phyloP scores from a whole-genome alignment of 805 yeast species.

The Tetrapisispora phaffii region DNA sequence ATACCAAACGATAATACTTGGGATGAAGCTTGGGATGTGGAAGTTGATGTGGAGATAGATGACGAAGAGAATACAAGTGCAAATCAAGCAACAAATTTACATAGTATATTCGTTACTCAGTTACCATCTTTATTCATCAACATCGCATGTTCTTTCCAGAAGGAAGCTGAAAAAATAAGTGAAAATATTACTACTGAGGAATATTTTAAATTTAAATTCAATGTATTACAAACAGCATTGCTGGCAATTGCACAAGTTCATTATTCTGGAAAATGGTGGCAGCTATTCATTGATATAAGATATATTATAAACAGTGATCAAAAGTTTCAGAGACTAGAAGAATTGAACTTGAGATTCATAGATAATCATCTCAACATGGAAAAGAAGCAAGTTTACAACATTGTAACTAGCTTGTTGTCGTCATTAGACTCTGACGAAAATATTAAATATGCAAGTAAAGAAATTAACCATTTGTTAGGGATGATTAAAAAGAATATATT shows the following conservation, averaged over 20 bases:
- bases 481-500: constrained; percentile 13
- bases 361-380: constrained; percentile 13
- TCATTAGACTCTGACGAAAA: constrained; percentile 17
- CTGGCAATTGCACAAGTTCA: constrained; percentile 16
- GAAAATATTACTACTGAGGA: constrained; percentile 8
- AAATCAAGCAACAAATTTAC: background rate
- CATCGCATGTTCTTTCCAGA: constrained; percentile 10
- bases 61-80: constrained; percentile 2
- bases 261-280: constrained; percentile 21
- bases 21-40: constrained; percentile 21
- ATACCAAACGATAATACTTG: constrained; percentile 12
- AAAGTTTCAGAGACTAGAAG: constrained; percentile 13
- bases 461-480: constrained; percentile 15
- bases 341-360: constrained; percentile 15
- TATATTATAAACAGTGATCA: constrained; percentile 6
- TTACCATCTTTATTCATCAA: constrained; percentile 13
- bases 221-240: constrained; percentile 22
- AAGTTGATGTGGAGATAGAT: constrained; percentile 6
- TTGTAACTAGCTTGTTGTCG: constrained; percentile 13
- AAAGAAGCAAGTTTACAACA: constrained; percentile 9
- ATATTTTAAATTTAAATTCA: constrained; percentile 18
- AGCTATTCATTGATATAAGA: constrained; percentile 20
- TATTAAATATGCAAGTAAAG: constrained; percentile 16
- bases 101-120: constrained; percentile 8
- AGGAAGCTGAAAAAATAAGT: constrained; percentile 10